Base-by-base conservation (phyloP, 1,284 basidiomycete species). In the Rhodotorula sp. region DNA sequence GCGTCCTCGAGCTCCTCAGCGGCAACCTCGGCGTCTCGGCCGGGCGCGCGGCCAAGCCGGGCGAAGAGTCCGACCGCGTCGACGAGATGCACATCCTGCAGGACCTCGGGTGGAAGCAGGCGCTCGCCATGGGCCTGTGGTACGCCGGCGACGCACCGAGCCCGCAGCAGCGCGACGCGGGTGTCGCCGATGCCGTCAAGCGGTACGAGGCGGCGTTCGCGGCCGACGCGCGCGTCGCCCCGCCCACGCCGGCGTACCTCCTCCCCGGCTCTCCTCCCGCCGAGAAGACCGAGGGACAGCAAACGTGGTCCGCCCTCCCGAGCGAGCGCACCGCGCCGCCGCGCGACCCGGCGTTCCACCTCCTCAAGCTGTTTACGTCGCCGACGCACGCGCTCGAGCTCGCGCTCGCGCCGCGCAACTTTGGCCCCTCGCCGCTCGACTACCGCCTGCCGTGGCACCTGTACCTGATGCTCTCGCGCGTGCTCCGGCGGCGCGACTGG, bases 51-150 rank as follows among this genome's bases (percentile, higher is more conserved):
- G 70, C 72, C 16, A 48, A 56, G 66, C 41, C 14, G 80, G 81
- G 66, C 82, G 84, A 71, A 82, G 89, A 90, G 76, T 21, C n/a
- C 17, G 55, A 56, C 48, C 84, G 85, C 41, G 87, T 87, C 77
- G 88, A 91, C 66, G 89, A 91, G 68, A 82, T 93, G 27, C 84
- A 87, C 65, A 85, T 97, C n/a, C 85, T 89, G n/a, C 84, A 88
- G 65, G 90, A 88, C 1, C 83, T 98, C 64, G 95, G 97, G 81
- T 99, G 97, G 97, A 96, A 96, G 81, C 88, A 94, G 21, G 89
- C 90, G 0, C 91, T 99, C 78, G 97, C 93, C 2, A 83, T 97
- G 59, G 89, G 91, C 75, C 83, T 99, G 21, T 99, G 97, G 97
- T 97, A 90, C 81, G 89, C 88, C 1, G 86, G 88, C 0, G 86